Evolutionary conservation across 2,329 filamentous ascomycete species (phyloP), one percentile per base, ranked within the genome.

Genomic region (Zymoseptoria crescenta): DNA sequence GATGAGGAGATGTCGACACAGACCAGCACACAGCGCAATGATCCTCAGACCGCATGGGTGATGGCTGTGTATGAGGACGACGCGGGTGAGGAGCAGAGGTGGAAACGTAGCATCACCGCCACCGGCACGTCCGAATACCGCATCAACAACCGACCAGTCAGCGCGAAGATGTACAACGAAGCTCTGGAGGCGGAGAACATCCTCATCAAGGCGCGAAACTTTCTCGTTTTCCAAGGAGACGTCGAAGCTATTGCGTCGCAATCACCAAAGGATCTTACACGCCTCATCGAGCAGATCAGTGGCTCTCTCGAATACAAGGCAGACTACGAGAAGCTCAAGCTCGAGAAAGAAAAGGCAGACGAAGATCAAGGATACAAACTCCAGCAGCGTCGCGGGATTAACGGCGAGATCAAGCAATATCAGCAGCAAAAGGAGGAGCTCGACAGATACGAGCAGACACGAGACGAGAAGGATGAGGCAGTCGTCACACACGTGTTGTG

Each of bases 1-100:
- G 79, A 83, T 41, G 80, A 79, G 48, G 74, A 80, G 21, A 72
- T 72, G 10, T 74, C 73, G 35, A 80, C 80, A 6, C 83, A 87
- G 64, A 81, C 84, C 57, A 81, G 85, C 57, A 86, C 84, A n/a
- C 86, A 82, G 68, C 77, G 74, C 66, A 84, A 85, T 64, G 93
- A 99, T 68, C 94, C 94, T 0, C 94, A 92, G 73, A 94, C 87
- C 2, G 95, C 94, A 2, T 99, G 93, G 93, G 95, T 99, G 13
- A 97, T 96, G 91, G 94, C 94, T 29, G 93, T 99, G 16, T 99
- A 97, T 74, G 92, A 96, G 73, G 94, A 99, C 71, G 94, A 99
- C 72, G 91, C 91, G 1, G 93, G 91, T 52, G 90, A 96, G 69
- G 91, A 96, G 74, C 92, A 96, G 72, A 86, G 87, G 66, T 99